These are phyloP conservation scores for Fusarium nodosum DNA, from an alignment of 2,329 filamentous ascomycete species.

Conservation along the genomic window DNA sequence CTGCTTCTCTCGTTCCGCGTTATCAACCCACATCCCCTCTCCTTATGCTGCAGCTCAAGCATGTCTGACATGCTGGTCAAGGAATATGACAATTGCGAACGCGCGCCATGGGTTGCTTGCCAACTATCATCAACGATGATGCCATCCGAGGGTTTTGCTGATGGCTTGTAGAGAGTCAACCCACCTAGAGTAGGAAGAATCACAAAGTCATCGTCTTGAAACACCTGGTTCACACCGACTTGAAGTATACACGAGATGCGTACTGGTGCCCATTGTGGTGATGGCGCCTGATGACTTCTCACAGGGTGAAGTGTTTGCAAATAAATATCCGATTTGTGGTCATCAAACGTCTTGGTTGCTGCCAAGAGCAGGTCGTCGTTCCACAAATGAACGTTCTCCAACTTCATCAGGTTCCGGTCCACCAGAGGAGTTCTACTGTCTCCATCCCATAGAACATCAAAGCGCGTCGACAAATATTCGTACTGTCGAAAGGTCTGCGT, in stretches of 20 bases:
- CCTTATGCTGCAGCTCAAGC: slow-evolving; percentile 9
- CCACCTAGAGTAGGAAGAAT: slow-evolving; percentile 28
- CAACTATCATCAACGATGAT: background rate
- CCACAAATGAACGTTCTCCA: slow-evolving; percentile 32
- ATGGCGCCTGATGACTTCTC: background rate
- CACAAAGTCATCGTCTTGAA: slow-evolving; percentile 40
- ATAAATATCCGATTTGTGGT: background rate
- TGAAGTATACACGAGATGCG: background rate
- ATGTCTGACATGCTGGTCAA: background rate
- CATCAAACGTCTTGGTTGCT: background rate
- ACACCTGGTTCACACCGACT: slow-evolving; percentile 1
- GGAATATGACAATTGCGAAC: background rate
- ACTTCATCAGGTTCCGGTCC: background rate
- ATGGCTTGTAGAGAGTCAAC: slow-evolving; percentile 23
- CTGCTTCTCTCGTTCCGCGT: background rate
- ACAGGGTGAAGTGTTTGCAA: slow-evolving; percentile 22
- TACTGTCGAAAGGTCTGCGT: slow-evolving; percentile 30
- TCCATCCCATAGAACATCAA: slow-evolving; percentile 23
- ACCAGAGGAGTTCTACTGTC: background rate
- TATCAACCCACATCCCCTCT: background rate
- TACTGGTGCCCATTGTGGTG: slow-evolving; percentile 8
- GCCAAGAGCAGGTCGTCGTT: slow-evolving; percentile 28
- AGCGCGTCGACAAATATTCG: slow-evolving; percentile 21
- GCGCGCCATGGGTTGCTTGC: background rate
- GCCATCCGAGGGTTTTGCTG: background rate